Conservation (phyloP, 208 protist genomes). For the Entamoeba invadens region DNA sequence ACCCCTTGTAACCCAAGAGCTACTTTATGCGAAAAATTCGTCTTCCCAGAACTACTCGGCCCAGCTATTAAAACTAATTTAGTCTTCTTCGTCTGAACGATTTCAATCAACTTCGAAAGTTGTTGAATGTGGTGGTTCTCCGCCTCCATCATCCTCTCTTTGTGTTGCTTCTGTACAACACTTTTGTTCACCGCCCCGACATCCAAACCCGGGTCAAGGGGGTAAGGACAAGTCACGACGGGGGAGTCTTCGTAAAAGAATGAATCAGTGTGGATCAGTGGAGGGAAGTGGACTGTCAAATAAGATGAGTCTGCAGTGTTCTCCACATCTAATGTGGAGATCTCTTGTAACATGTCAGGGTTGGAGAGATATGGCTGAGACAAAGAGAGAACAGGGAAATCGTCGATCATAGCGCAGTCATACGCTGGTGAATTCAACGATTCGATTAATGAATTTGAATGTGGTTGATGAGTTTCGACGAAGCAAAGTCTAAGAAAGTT, state of each 20-base stretch:
- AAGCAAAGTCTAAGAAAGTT: neutral
- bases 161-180: neutral
- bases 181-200: neutral
- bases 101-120: neutral
- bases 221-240: neutral
- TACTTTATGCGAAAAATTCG: slow-evolving; percentile 39
- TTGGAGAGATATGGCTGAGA: neutral
- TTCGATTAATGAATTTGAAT: neutral
- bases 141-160: neutral
- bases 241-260: neutral
- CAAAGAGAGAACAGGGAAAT: neutral
- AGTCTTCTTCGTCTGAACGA: neutral
- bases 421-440: neutral
- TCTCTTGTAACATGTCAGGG: neutral
- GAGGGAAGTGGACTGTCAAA: neutral
- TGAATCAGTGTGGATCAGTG: neutral
- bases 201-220: neutral
- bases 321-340: neutral
- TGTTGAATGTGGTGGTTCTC: neutral
- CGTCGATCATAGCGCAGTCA: neutral
- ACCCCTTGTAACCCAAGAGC: slow-evolving; percentile 21
- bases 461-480: neutral
- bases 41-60: slow-evolving; percentile 39
- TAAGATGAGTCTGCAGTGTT: neutral
- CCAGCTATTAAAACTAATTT: slow-evolving; percentile 24